A percentile compares a stretch with the other conserved stretches of the same genome.
Evolutionary conservation across 345 rosid species (phyloP).

Genomic region (Aquilaria malaccensis): DNA sequence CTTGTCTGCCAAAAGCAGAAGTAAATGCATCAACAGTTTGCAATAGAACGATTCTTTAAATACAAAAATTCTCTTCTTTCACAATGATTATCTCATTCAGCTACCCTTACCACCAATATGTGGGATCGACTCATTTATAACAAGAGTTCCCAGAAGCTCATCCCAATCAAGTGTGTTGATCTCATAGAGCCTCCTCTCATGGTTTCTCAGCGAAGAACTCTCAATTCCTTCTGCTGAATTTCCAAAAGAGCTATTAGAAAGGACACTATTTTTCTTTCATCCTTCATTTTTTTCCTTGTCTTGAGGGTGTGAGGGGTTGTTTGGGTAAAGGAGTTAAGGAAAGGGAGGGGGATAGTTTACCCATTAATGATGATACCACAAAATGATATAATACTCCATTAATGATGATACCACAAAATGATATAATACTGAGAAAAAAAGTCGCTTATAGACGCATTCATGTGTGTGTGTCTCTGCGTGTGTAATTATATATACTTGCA

Average conservation of each 20-base stretch:
- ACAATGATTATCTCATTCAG: background rate
- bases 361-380: too few relatives aligned
- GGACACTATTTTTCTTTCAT: background rate
- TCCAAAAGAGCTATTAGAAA: conserved; percentile 21
- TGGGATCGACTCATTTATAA: conserved; percentile 28
- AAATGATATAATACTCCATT: background rate
- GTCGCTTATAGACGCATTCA: too few relatives aligned
- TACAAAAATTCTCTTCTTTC: background rate
- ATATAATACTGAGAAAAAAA: too few relatives aligned
- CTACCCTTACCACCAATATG: conserved; percentile 39
- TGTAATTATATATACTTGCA: too few relatives aligned
- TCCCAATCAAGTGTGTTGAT: conserved; percentile 99
- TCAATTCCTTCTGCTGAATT: conserved; percentile 42
- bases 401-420: too few relatives aligned
- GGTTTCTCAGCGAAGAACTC: conserved; percentile 34
- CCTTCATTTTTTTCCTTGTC: too few relatives aligned
- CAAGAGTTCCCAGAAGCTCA: conserved; percentile 57
- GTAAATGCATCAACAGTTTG: background rate
- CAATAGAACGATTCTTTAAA: too few relatives aligned
- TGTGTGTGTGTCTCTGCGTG: too few relatives aligned
- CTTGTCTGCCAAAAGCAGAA: conserved; percentile 38
- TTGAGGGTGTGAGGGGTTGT: too few relatives aligned
- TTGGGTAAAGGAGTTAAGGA: background rate
- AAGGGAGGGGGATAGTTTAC: background rate
- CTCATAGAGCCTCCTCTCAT: conserved; percentile 75